Evolutionary conservation across 1,284 basidiomycete species (phyloP), one percentile per base, ranked within the genome.

Genomic region (Volvariella volvacea): DNA sequence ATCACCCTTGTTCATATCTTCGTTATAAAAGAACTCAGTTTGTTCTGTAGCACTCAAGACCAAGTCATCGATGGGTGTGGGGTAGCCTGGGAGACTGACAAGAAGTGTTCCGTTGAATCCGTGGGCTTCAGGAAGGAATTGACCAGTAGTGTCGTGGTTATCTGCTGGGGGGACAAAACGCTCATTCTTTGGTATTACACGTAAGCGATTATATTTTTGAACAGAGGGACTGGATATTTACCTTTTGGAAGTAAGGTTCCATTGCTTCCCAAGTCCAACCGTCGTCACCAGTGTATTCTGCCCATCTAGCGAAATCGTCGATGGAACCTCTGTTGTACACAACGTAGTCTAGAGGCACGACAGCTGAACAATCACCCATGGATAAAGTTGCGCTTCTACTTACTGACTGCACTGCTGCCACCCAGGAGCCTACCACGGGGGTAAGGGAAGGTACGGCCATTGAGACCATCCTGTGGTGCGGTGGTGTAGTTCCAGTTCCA

Each of bases 201-300:
- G 25, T 6, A 28, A 28, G 25, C n/a, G n/a, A n/a, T n/a, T n/a
- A 28, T 28, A 12, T 12, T 12, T 6, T 7, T 37, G 22, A 9
- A 25, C 8, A 32, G 4, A 19, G 15, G 17, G n/a, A 25, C 8
- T 15, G 15, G 19, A 40, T 9, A 4, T 7, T 9, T 48, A 63
- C 64, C 50, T 60, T 63, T 20, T 50, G 47, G 31, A 66, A 53
- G 44, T 64, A 68, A 8, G 54, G 52, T 32, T 54, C 52, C 41
- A 71, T 49, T 15, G 50, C 55, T 3, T 57, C 52, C 68, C 69
- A 70, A 3, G 57, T 55, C 68, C 67, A 71, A 3, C 61, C 59
- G 0, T 49, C 8, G 40, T 70, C 68, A 4, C 61, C 63, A 12
- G 65, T 57, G 15, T 66, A 47, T 1, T 49, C 48, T 3, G 66